Percentiles rank a stretch among this genome's conserved stretches.
These are phyloP conservation scores for Lichtheimia ramosa DNA, from an alignment of 371 early-diverging fungal species.

Conservation along the genomic window DNA sequence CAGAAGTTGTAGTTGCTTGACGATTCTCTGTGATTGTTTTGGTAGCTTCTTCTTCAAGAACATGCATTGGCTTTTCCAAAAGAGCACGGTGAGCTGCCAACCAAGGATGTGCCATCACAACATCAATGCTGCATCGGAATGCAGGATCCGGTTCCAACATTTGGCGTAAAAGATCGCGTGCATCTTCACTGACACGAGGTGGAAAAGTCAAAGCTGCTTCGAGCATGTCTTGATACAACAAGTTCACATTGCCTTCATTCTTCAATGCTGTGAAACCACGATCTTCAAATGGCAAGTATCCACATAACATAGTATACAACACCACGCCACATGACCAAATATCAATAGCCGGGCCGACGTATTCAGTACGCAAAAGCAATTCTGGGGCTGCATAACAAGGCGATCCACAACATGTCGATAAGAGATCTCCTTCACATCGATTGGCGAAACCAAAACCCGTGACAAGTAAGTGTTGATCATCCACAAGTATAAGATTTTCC, in stretches of 20 bases:
- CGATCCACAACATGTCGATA: conserved; percentile 89
- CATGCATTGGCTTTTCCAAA: neutral
- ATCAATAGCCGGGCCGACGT: conserved; percentile 93
- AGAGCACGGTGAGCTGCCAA: conserved; percentile 18
- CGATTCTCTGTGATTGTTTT: too few species aligned
- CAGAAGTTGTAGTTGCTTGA: too few species aligned
- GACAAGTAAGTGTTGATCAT: conserved; percentile 82
- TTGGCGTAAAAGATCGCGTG: conserved; percentile 36
- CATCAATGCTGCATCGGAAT: conserved; percentile 44
- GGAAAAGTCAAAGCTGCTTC: conserved; percentile 55
- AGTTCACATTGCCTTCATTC: conserved; percentile 39
- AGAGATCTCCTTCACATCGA: conserved; percentile 69
- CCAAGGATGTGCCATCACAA: conserved; percentile 57
- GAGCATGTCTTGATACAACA: conserved; percentile 60
- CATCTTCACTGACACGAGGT: conserved; percentile 32
- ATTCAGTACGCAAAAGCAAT: conserved; percentile 87
- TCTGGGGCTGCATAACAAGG: conserved; percentile 98
- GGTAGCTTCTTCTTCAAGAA: neutral
- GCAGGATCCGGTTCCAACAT: conserved; percentile 56
- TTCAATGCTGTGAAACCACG: conserved; percentile 31
- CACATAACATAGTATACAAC: conserved; percentile 70
- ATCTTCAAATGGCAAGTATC: conserved; percentile 81
- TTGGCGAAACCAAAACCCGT: conserved; percentile 99
- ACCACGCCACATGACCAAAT: conserved; percentile 94
- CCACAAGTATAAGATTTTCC: conserved; percentile 87